Base-by-base conservation (phyloP, 345 rosid species). In the Syzygium aqueum region DNA sequence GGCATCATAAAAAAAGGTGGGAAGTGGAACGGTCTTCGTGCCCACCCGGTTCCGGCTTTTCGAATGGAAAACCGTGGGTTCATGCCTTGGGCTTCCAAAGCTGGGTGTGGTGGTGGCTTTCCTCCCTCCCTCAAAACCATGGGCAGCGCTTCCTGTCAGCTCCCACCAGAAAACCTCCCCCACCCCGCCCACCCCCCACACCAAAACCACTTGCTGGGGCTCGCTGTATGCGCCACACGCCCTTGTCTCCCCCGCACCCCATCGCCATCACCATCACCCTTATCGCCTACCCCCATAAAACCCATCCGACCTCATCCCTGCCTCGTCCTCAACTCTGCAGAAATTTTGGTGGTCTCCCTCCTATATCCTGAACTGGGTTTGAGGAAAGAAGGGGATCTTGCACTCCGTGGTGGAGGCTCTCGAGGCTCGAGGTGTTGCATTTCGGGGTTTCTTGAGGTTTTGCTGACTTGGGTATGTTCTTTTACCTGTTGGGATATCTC, bases 181-280 rank as follows among this genome's bases (percentile, higher is more conserved):
- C 7, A 5, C 43, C 43, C 43, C 43, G 5, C 5, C 1, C 5
- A 5, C 46, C 46, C 46, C 46, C 37, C 85, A 37, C 61, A 77
- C 83, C 86, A 94, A 95, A 95, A 94, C 96, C 93, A 85, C 89
- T 91, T 88, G 93, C 96, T 92, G 86, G 86, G 57, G 53, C 77
- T 85, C 90, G 53, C 85, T 88, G 85, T 91, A 88, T 91, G 77
- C 19, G 22, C 83, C 87, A 27, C 80, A 53, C 40, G 56, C 51
- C 56, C 30, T 4, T 40, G 59, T 54, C 78, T 17, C 78, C 28
- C 13, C 40, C 40, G 40, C 50, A 85, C 40, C 40, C 49, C 50
- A 85, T 53, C n/a, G 78, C 12, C 46, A 16, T 2, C 84, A 4
- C 12, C 46, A 16, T 2, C 84, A 4, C 84, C 84, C 53, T 11